Base-by-base conservation (phyloP, 2,329 filamentous ascomycete species). In the Colletotrichum cereale region DNA sequence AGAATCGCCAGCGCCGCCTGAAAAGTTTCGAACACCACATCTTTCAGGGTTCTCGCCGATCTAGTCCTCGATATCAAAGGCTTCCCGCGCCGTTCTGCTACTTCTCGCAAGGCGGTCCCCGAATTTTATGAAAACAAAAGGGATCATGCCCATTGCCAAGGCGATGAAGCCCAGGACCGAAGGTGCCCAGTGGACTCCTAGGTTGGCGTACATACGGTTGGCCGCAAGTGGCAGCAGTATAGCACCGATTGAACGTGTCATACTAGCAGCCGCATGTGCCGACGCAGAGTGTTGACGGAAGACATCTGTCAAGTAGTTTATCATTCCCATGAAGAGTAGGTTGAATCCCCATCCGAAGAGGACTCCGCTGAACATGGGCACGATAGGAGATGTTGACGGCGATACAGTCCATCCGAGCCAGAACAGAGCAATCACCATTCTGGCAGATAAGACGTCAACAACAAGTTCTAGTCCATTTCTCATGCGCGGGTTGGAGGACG, bases 331-430 rank as follows among this genome's bases (percentile, higher is more conserved):
- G 73, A 81, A 81, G 10, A 81, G 69, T 8, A 81, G 73, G 66
- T 80, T 78, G 62, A 77, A 76, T 16, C 80, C 80, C 11, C 75
- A 66, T 8, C 83, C 82, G 55, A 86, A 87, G 48, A 85, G 81
- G 29, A 88, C 81, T 36, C 80, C 79, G 3, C 79, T 80, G 18
- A 84, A 78, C 66, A 79, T 83, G 50, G 82, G 82, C 2, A 86
- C 75, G 1, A 79, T 75, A 1, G 79, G 78, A 5, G 77, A 75
- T 0, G 79, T 67, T 2, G 74, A 73, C 4, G 68, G 82, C 66
- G 81, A 85, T 62, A 87, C 86, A 1, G 88, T 88, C 88, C 88
- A 90, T 0, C 87, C 88, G 68, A 90, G 87, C 87, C 87, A 89
- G 78, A 90, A 89, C 5, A 90, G 80, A 21, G 87, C 86, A 52